Evolutionary conservation across 1,284 basidiomycete genomes (phyloP), one percentile per base, ranked within the genome.

Genomic region (Moesziomyces aphidis): DNA sequence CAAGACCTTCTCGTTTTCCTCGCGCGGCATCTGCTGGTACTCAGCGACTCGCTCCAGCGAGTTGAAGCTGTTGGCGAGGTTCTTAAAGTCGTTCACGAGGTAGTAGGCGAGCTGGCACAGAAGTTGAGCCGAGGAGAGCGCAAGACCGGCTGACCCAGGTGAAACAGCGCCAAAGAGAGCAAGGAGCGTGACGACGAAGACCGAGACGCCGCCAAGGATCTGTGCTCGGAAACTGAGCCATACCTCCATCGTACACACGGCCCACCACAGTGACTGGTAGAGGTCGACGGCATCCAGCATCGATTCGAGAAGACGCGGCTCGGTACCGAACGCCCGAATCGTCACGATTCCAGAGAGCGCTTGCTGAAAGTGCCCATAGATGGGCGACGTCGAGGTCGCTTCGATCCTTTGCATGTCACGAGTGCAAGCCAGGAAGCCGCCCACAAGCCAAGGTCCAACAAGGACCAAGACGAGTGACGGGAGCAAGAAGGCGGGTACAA

Each of bases 1-100:
- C 1, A 55, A 43, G 17, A 58, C 44, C n/a, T 53, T 34, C 24
- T 72, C 22, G 24, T 31, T 45, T 5, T 93, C 90, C 82, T 95
- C 94, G 80, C 93, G 91, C 0, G 93, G 92, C n/a, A 95, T 87
- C 55, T 92, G 89, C 21, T 95, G 89, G 81, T 95, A 96, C 86
- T 96, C 94, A 5, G 92, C 89, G 8, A 95, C 88, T 62, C 94
- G 91, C 85, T 97, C 95, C 7, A 96, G 91, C 8, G 90, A 89
- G 85, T 92, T 92, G 92, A 85, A 64, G 47, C 74, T 72, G 28
- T 78, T 77, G 5, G 77, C 69, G 13, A 84, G 76, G 23, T 77
- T 71, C 50, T 76, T 77, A 44, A 58, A 73, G 52, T 73, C 62
- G 58, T 74, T 69, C 21, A 74, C 65, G 8, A 80, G 67, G 24